These are phyloP conservation scores for Trichocladium uniseriatum DNA, from an alignment of 495 filamentous ascomycete genomes.

Conservation along the genomic window DNA sequence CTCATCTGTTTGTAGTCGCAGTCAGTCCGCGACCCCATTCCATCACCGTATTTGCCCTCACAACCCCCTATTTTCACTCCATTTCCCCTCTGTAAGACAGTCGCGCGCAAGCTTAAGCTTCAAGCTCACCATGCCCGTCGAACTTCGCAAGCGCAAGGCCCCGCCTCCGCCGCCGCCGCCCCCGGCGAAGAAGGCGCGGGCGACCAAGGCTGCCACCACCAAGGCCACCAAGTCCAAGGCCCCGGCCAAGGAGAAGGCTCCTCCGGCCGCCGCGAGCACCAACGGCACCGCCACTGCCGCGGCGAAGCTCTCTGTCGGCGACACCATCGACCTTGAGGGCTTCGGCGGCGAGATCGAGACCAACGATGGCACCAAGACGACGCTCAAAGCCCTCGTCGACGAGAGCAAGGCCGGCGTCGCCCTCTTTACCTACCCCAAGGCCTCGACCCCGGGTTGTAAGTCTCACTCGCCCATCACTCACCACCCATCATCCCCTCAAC, in stretches of 20 bases:
- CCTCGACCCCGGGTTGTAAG: slow-evolving; percentile 92
- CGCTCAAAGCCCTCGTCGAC: slow-evolving; percentile 66
- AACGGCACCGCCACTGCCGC: slow-evolving; percentile 30
- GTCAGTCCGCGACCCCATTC: not conserved
- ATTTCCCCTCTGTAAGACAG: not conserved
- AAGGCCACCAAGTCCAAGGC: slow-evolving; percentile 37
- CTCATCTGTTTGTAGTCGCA: not conserved
- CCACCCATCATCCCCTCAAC: not conserved
- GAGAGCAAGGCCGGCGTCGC: slow-evolving; percentile 79
- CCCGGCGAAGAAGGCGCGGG: slow-evolving; percentile 46
- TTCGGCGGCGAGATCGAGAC: slow-evolving; percentile 82
- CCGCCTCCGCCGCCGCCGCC: slow-evolving; percentile 45
- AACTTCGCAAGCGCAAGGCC: slow-evolving; percentile 71
- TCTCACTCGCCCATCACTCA: slow-evolving; percentile 12
- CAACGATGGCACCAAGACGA: slow-evolving; percentile 70
- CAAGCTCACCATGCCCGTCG: slow-evolving; percentile 39
- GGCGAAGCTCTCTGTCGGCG: slow-evolving; percentile 34
- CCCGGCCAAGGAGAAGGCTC: slow-evolving; percentile 28
- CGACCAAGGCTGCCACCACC: slow-evolving; percentile 22
- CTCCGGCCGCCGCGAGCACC: slow-evolving; percentile 35
- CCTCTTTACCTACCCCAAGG: slow-evolving; percentile 92
- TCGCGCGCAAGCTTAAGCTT: not conserved
- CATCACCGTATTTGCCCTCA: not conserved
- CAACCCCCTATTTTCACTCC: slow-evolving; percentile 1
- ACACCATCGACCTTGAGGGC: slow-evolving; percentile 52